Base-by-base conservation (phyloP, 306 rosid species). In the Cicer pinnatifidum region DNA sequence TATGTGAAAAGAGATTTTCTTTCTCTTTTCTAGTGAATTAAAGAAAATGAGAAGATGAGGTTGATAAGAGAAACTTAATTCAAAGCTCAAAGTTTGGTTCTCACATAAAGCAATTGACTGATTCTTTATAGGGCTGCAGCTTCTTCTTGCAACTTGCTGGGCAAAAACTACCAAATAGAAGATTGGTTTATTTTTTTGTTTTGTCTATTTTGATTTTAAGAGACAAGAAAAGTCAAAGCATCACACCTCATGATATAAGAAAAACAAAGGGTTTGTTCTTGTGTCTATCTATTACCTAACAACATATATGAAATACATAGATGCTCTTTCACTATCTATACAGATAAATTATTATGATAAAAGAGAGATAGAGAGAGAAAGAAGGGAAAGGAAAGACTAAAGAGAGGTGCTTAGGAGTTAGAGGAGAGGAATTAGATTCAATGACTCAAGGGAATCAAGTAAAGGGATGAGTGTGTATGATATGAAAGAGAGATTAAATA, bases 381-480 rank as follows among this genome's bases (percentile, higher is more conserved):
- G 53, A 23, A 1, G 2, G 13, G 6, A 20, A 58, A 15, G 47
- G 69, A 72, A 44, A 70, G 5, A 57, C 63, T 33, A 59, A 59
- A 33, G 73, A 65, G 58, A 45, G 48, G 60, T 65, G 59, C 20
- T 66, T 23, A 75, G 77, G 67, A 57, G 72, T 41, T 40, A 69
- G 82, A 78, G 72, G 65, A 56, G 79, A 67, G 82, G 88, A 82
- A 82, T 84, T 84, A 50, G 85, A 84, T 81, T 82, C 84, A 86
- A 77, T 70, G 63, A 51, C 73, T 23, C 68, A 75, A 40, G 57
- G 85, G 88, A 84, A 80, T 84, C 80, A 81, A 78, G 80, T 79
- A 73, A 78, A 81, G 81, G 79, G 11, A 44, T 11, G 44, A 28
- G 44, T 66, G 17, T 38, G 72, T 48, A 50, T 50, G 69, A 13